Evolutionary conservation across 73 alveolate genomes (phyloP).

Genomic region (Diophrys sp.): DNA sequence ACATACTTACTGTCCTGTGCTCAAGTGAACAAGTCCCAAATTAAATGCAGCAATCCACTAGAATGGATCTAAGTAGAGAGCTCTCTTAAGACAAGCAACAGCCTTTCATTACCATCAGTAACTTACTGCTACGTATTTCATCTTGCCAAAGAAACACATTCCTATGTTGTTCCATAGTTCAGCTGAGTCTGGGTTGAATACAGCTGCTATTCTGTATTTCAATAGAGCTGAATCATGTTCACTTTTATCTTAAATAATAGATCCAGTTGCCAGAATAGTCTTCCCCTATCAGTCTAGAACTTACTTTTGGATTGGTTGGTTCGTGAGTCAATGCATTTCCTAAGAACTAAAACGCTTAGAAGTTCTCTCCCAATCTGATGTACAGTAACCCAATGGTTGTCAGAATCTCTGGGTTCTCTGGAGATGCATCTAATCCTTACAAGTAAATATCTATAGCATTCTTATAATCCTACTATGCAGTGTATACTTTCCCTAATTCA

Average conservation of each 20-base stretch:
- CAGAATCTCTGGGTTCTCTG: slow-evolving; percentile 89
- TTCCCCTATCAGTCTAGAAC: background rate
- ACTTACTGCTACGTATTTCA: slow-evolving; percentile 91
- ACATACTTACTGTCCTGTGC: slow-evolving; percentile 59
- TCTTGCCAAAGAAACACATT: slow-evolving; percentile 91
- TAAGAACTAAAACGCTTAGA: slow-evolving; percentile 67
- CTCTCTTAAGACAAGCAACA: slow-evolving; percentile 88
- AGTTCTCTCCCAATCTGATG: slow-evolving; percentile 70
- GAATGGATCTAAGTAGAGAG: slow-evolving; percentile 89
- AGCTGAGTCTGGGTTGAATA: slow-evolving; percentile 89
- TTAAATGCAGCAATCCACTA: slow-evolving; percentile 91
- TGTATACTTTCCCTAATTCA: slow-evolving; percentile 77
- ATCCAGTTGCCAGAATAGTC: slow-evolving; percentile 88
- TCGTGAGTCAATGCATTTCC: slow-evolving; percentile 84
- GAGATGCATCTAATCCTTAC: slow-evolving; percentile 81
- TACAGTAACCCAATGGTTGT: slow-evolving; percentile 91
- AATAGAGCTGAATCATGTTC: slow-evolving; percentile 89
- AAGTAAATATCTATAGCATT: slow-evolving; percentile 86
- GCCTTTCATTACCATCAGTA: too few species aligned
- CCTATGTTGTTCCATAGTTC: slow-evolving; percentile 96
- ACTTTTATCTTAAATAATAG: slow-evolving; percentile 81
- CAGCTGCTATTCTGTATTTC: slow-evolving; percentile 79
- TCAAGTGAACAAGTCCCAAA: slow-evolving; percentile 80
- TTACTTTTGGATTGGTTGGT: slow-evolving; percentile 73
- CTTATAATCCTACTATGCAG: slow-evolving; percentile 73